phyloP scores from a whole-genome alignment of 2,329 filamentous ascomycete genomes.

The Colletotrichum camelliae region DNA sequence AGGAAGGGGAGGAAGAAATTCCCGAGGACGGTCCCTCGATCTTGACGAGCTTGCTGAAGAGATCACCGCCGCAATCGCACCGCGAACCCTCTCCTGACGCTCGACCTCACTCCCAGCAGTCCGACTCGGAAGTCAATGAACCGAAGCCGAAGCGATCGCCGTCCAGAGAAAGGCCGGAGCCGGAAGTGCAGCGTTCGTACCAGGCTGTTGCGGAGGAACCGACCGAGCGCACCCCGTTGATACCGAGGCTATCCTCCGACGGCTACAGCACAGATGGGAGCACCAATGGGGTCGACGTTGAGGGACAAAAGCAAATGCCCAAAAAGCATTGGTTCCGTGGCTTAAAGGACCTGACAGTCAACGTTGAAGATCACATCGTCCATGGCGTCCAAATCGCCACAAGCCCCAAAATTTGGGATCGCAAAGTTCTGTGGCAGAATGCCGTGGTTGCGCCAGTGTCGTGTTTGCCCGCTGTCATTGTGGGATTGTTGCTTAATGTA shows the following conservation, averaged over 20 bases:
- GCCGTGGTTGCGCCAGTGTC: conserved; percentile 70
- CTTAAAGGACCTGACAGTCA: conserved; percentile 34
- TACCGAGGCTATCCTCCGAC: conserved; percentile 37
- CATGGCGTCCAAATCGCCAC: conserved; percentile 28
- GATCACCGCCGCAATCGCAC: conserved; percentile 49
- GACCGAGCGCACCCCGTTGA: conserved; percentile 54
- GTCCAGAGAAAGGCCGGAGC: conserved; percentile 4
- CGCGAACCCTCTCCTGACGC: conserved; percentile 27
- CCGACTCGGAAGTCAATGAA: background rate
- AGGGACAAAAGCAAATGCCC: conserved; percentile 50
- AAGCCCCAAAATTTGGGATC: conserved; percentile 63
- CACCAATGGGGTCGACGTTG: conserved; percentile 46
- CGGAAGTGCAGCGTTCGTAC: conserved; percentile 5
- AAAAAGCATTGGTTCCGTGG: conserved; percentile 39
- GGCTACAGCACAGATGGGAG: conserved; percentile 27
- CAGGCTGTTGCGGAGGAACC: conserved; percentile 20
- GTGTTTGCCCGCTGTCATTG: conserved; percentile 83
- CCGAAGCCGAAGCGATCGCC: conserved; percentile 11
- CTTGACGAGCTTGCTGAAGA: conserved; percentile 55
- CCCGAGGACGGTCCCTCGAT: conserved; percentile 45
- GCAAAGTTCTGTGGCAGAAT: conserved; percentile 66
- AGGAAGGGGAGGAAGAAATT: conserved; percentile 30
- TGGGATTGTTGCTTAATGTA: conserved; percentile 90
- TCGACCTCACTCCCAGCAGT: conserved; percentile 22
- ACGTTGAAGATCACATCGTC: conserved; percentile 34